These are phyloP conservation scores for Exophiala sideris DNA, from an alignment of 2,329 filamentous ascomycete species.

Conservation along the genomic window DNA sequence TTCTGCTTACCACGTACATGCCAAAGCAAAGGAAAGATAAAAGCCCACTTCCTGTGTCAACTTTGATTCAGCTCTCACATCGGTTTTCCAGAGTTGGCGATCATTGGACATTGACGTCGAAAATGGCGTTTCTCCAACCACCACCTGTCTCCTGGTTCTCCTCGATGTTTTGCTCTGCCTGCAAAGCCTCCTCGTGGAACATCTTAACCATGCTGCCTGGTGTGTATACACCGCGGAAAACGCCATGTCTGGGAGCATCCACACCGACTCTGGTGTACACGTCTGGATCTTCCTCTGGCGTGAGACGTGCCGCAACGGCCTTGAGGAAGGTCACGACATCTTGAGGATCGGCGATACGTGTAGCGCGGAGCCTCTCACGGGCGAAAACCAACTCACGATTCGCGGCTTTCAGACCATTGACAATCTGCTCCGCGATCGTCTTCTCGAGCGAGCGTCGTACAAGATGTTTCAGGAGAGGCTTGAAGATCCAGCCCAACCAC, in stretches of 20 bases:
- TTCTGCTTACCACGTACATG: too few species aligned
- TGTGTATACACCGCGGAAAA: constrained; percentile 82
- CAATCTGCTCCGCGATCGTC: constrained; percentile 70
- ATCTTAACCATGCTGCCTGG: constrained; percentile 84
- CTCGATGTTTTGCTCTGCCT: constrained; percentile 69
- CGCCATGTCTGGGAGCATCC: constrained; percentile 55
- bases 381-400: constrained; percentile 88
- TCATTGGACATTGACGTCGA: constrained; percentile 47
- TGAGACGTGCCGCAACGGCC: constrained; percentile 73
- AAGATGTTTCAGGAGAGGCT: constrained; percentile 77
- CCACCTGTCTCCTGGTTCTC: constrained; percentile 62
- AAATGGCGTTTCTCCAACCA: constrained; percentile 82
- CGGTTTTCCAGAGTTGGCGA: neutral
- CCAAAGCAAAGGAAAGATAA: too few species aligned
- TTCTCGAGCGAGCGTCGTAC: constrained; percentile 75
- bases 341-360: constrained; percentile 74
- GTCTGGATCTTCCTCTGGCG: constrained; percentile 70
- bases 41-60: too few species aligned
- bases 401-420: constrained; percentile 64
- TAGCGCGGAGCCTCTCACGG: constrained; percentile 79
- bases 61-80: neutral
- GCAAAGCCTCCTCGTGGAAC: constrained; percentile 76
- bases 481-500: constrained; percentile 76
- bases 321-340: constrained; percentile 79
- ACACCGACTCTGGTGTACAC: constrained; percentile 71